Evolutionary conservation across 169 alveolate species (phyloP).

Genomic region (Neospora caninum): DNA sequence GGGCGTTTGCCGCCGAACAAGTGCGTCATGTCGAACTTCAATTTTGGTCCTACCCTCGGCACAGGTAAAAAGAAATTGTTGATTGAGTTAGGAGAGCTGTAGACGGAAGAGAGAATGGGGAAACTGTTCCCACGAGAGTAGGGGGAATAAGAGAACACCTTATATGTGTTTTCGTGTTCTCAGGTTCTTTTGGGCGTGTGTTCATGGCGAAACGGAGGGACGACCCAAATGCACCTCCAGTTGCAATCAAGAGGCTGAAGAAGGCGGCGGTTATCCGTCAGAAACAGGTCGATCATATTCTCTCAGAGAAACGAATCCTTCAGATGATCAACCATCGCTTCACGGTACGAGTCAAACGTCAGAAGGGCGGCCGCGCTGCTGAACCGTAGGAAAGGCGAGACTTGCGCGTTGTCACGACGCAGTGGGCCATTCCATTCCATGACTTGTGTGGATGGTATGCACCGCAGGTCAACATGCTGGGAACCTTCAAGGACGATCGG

Average conservation of each 20-base stretch:
- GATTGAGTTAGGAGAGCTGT: not conserved
- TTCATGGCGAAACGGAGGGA: slow-evolving; percentile 79
- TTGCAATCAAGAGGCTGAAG: slow-evolving; percentile 84
- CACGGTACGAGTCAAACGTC: slow-evolving; percentile 48
- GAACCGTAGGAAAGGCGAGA: not conserved
- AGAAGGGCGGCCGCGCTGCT: not conserved
- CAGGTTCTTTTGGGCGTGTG: slow-evolving; percentile 92
- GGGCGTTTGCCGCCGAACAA: slow-evolving; percentile 51
- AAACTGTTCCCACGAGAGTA: not conserved
- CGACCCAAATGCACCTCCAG: slow-evolving; percentile 71
- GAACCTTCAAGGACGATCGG: slow-evolving; percentile 64
- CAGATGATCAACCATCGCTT: slow-evolving; percentile 69
- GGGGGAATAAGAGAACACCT: not conserved
- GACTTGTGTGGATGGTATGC: not conserved
- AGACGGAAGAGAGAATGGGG: not conserved
- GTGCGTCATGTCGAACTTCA: slow-evolving; percentile 50
- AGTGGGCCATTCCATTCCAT: not conserved
- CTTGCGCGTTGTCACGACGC: not conserved
- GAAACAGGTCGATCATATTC: slow-evolving; percentile 84
- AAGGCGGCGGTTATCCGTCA: slow-evolving; percentile 82
- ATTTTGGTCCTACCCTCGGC: slow-evolving; percentile 57
- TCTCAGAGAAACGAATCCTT: slow-evolving; percentile 82
- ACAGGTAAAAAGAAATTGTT: slow-evolving; percentile 37
- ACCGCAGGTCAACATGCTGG: slow-evolving; percentile 67
- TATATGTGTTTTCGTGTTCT: not conserved